Conservation (phyloP, 345 rosid genomes). For the Atalantia buxifolia region DNA sequence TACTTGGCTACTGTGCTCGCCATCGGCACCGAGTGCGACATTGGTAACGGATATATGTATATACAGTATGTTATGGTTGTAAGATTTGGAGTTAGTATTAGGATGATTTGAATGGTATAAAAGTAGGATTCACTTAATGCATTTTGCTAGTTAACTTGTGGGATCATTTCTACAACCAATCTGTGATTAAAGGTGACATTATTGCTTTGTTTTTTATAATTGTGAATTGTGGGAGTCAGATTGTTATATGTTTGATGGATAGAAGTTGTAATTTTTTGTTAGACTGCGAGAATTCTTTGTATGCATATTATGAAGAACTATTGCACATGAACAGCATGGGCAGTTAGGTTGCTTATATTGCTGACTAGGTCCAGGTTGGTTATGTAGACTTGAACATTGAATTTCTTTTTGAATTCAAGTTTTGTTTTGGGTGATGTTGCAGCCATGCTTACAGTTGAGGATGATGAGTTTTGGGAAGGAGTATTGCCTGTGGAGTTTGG, state of each 20-base stretch:
- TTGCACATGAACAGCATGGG: neutral
- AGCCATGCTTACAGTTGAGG: slow-evolving; percentile 60
- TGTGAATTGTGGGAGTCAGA: neutral
- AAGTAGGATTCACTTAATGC: neutral
- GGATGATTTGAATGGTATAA: neutral
- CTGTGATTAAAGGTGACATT: neutral
- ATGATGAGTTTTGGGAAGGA: slow-evolving; percentile 74
- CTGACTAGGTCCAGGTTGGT: neutral
- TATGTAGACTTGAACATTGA: slow-evolving; percentile 3
- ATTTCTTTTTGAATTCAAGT: slow-evolving; percentile 4
- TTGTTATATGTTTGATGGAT: neutral
- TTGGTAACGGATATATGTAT: slow-evolving; percentile 36
- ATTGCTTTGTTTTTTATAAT: neutral
- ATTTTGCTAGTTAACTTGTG: neutral
- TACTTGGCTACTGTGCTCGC: slow-evolving; percentile 69
- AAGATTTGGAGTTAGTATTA: neutral
- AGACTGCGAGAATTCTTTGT: neutral
- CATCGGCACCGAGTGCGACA: slow-evolving; percentile 70
- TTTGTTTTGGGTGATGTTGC: slow-evolving; percentile 16
- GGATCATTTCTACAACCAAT: neutral
- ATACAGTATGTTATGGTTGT: neutral
- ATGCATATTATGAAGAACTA: neutral
- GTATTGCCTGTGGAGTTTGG: slow-evolving; percentile 64
- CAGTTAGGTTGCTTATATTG: neutral
- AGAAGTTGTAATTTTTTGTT: neutral